These are phyloP conservation scores for Phytophthora agathidicida DNA, from an alignment of 352 stramenopile species.

Conservation along the genomic window DNA sequence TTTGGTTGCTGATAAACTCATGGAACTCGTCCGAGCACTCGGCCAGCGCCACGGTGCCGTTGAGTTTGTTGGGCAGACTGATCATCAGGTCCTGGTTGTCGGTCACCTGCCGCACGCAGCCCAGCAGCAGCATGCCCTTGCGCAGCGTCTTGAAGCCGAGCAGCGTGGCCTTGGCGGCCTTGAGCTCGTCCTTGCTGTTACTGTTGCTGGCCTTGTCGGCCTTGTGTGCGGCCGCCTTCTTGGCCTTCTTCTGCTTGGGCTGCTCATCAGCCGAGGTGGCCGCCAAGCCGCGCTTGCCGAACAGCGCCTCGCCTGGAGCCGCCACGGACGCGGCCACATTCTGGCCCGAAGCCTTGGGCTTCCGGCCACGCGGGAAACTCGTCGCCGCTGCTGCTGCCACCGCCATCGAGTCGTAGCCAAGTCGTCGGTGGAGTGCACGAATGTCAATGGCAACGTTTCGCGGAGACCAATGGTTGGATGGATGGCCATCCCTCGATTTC, in stretches of 20 bases:
- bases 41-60: constrained; percentile 84
- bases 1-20: constrained; percentile 37
- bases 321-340: constrained; percentile 37
- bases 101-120: constrained; percentile 90
- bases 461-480: constrained; percentile 26
- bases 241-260: constrained; percentile 34
- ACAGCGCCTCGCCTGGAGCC: constrained; percentile 50
- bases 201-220: constrained; percentile 4
- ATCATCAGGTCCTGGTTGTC: constrained; percentile 85
- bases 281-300: constrained; percentile 77
- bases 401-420: constrained; percentile 13
- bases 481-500: too few relatives aligned
- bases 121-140: constrained; percentile 83
- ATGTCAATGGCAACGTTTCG: constrained; percentile 23
- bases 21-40: constrained; percentile 87
- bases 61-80: constrained; percentile 94
- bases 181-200: constrained; percentile 33
- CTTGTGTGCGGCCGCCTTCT: constrained; percentile 28
- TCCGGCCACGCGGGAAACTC: constrained; percentile 81
- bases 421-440: constrained; percentile 9
- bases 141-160: constrained; percentile 77
- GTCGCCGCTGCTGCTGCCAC: constrained; percentile 38
- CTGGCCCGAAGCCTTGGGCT: constrained; percentile 39
- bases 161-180: constrained; percentile 37
- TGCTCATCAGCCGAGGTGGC: constrained; percentile 29